Conservation (phyloP, 305 asterid species). For the Salvia sclarea region DNA sequence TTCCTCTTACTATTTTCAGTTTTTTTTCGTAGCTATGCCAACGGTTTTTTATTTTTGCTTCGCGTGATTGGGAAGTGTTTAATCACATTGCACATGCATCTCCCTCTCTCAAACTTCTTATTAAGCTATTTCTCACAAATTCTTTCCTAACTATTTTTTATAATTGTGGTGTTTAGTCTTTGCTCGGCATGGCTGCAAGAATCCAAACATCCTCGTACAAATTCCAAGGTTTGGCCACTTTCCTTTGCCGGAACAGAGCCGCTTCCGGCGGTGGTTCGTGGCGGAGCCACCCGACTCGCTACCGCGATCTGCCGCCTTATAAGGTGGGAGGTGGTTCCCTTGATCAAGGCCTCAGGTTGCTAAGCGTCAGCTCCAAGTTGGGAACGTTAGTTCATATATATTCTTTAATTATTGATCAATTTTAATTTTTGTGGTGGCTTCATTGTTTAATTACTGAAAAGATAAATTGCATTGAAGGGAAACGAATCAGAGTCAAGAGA, state of each 20-base stretch:
- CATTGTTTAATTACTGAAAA: not conserved
- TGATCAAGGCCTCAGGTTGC: constrained; percentile 51
- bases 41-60: not conserved
- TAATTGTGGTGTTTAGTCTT: not conserved
- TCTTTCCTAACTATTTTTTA: not conserved
- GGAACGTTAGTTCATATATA: constrained; percentile 27
- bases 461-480: constrained; percentile 34
- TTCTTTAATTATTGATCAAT: not conserved
- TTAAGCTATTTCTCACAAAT: constrained; percentile 16
- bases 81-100: not conserved
- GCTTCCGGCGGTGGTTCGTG: constrained; percentile 24
- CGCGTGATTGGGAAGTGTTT: constrained; percentile 23
- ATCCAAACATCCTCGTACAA: constrained; percentile 51
- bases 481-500: constrained; percentile 32
- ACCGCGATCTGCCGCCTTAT: constrained; percentile 16
- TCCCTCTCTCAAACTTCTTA: not conserved
- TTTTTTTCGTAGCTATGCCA: constrained; percentile 23
- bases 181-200: constrained; percentile 43
- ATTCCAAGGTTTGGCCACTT: constrained; percentile 42
- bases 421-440: not conserved
- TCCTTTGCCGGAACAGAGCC: constrained; percentile 43
- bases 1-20: constrained; percentile 1
- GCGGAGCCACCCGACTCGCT: constrained; percentile 33
- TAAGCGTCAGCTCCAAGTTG: constrained; percentile 36
- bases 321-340: constrained; percentile 13